Percentiles rank a stretch among this genome's conserved stretches.
Evolutionary conservation across 1,284 basidiomycete species (phyloP).

Genomic region (Ustilago shanxiensis): DNA sequence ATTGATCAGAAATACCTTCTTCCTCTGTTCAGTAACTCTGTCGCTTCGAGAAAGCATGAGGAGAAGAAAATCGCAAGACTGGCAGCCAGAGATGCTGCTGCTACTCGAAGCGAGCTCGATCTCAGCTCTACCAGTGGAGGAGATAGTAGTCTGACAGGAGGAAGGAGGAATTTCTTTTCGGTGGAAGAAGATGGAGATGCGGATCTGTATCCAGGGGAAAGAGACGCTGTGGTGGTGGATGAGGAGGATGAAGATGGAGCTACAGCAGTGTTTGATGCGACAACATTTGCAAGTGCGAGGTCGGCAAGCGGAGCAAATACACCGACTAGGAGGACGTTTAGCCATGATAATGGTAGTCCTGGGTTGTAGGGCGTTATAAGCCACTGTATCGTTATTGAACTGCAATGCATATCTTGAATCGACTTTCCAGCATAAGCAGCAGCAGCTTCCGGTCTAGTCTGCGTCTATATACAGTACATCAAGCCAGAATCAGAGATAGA

Average conservation of each 20-base stretch:
- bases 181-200: constrained; percentile 35
- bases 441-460: too few relatives aligned
- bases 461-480: too few relatives aligned
- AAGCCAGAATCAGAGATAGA: too few relatives aligned
- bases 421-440: too few relatives aligned
- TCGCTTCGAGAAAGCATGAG: constrained; percentile 71
- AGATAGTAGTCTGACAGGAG: constrained; percentile 7
- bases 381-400: too few relatives aligned
- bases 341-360: constrained; percentile 8
- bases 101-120: constrained; percentile 24
- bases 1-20: constrained; percentile 94
- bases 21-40: constrained; percentile 88
- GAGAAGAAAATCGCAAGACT: constrained; percentile 55
- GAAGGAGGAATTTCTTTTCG: constrained; percentile 40
- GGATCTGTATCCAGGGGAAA: constrained; percentile 35
- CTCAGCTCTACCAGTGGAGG: constrained; percentile 2
- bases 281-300: constrained; percentile 35
- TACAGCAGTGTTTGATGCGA: constrained; percentile 34
- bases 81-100: constrained; percentile 41
- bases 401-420: too few relatives aligned
- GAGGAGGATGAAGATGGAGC: constrained; percentile 39
- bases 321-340: constrained; percentile 47
- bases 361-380: too few relatives aligned
- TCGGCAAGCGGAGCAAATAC: constrained; percentile 38
- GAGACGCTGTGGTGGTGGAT: constrained; percentile 51